Conservation (phyloP, 805 yeast species). For the Metschnikowia orientalis region DNA sequence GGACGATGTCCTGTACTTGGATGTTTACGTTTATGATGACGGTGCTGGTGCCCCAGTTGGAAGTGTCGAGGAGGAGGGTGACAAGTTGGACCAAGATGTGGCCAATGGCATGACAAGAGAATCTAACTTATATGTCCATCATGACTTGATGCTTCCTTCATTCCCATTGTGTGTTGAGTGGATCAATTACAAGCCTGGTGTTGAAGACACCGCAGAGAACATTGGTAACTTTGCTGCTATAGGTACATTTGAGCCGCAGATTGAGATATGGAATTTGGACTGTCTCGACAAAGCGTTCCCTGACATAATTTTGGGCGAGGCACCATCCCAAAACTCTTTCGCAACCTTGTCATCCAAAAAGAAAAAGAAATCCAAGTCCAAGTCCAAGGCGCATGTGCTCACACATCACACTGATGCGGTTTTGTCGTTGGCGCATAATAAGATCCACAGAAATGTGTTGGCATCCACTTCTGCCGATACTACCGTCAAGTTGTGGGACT, state of each 20-base stretch:
- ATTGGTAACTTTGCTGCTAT: conserved; percentile 91
- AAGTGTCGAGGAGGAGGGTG: conserved; percentile 63
- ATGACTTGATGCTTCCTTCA: conserved; percentile 93
- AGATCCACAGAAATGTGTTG: conserved; percentile 72
- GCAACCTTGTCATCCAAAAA: conserved; percentile 40
- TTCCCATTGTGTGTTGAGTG: conserved; percentile 97
- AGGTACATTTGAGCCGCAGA: conserved; percentile 96
- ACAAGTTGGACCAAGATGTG: conserved; percentile 65
- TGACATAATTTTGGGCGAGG: conserved; percentile 82
- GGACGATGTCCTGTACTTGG: conserved; percentile 88
- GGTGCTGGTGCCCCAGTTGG: conserved; percentile 80
- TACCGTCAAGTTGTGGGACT: conserved; percentile 94
- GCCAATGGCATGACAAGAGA: conserved; percentile 71
- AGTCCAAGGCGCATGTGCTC: conserved; percentile 48
- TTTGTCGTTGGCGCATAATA: conserved; percentile 79
- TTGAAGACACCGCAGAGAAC: conserved; percentile 29
- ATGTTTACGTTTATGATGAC: conserved; percentile 92
- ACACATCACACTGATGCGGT: conserved; percentile 94
- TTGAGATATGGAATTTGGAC: conserved; percentile 95
- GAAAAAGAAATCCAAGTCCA: conserved; percentile 46
- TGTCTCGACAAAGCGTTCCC: conserved; percentile 92
- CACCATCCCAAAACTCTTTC: conserved; percentile 41
- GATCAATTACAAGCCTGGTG: conserved; percentile 69
- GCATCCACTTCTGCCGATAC: conserved; percentile 95
- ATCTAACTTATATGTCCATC: conserved; percentile 83